A percentile compares a stretch with the other conserved stretches of the same genome.
phyloP scores from a whole-genome alignment of 257 asterid species.

The Agastache rugosa region DNA sequence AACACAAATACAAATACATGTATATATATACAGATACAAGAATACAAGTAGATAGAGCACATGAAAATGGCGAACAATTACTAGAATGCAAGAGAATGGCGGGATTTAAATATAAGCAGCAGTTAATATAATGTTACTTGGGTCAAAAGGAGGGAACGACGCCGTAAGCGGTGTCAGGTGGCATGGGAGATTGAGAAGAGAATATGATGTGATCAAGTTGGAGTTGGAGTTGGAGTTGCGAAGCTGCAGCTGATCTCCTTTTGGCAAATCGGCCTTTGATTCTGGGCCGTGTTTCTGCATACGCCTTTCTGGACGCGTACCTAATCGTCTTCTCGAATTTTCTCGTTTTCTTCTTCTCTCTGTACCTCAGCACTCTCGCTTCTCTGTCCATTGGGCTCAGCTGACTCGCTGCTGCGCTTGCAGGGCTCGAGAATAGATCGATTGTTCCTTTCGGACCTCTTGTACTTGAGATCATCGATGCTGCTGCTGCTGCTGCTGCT shows the following conservation, averaged over 20 bases:
- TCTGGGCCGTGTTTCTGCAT: conserved; percentile 87
- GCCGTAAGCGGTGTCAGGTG: conserved; percentile 43
- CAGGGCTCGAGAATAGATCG: conserved; percentile 60
- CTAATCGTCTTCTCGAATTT: conserved; percentile 84
- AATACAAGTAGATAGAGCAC: neutral
- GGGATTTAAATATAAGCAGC: too few relatives aligned
- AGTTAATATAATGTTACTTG: too few relatives aligned
- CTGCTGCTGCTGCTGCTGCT: too few relatives aligned
- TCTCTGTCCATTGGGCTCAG: conserved; percentile 72
- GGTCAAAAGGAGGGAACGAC: neutral
- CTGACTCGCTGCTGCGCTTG: conserved; percentile 57
- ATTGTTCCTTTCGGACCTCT: conserved; percentile 66
- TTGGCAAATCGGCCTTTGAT: conserved; percentile 87
- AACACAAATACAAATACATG: too few relatives aligned
- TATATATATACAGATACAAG: too few relatives aligned
- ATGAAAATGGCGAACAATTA: neutral
- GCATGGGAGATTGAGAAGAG: conserved; percentile 45
- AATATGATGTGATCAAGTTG: conserved; percentile 68
- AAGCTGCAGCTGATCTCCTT: too few relatives aligned
- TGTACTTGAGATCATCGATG: conserved; percentile 13
- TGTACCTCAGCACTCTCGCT: conserved; percentile 77
- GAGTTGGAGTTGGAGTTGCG: too few relatives aligned
- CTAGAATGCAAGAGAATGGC: too few relatives aligned
- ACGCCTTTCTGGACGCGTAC: conserved; percentile 88
- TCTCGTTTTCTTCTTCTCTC: conserved; percentile 85